A percentile compares a stretch with the other conserved stretches of the same genome.
Conservation (phyloP, 2,329 filamentous ascomycete genomes). For the Fusarium lyarnte region DNA sequence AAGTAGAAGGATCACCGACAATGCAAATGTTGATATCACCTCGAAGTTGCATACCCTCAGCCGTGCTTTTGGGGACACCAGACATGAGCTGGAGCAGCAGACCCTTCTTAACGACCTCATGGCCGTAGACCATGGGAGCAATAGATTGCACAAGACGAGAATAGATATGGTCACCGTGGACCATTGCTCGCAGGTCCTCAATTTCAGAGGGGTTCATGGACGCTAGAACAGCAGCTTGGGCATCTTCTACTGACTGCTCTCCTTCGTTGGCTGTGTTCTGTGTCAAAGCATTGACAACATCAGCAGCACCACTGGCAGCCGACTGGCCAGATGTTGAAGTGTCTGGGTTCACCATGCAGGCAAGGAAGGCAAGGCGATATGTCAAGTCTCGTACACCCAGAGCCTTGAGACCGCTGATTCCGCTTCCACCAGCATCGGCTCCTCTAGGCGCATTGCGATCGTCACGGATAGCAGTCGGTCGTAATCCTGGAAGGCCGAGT, state of each 20-base stretch:
- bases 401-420: slow-evolving; percentile 88
- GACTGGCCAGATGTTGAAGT: slow-evolving; percentile 81
- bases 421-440: slow-evolving; percentile 82
- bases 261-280: slow-evolving; percentile 68
- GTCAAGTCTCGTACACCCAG: slow-evolving; percentile 95
- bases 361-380: slow-evolving; percentile 94
- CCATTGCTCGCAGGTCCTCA: slow-evolving; percentile 89
- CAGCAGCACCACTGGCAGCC: slow-evolving; percentile 70
- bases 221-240: slow-evolving; percentile 85
- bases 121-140: slow-evolving; percentile 96
- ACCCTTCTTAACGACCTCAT: slow-evolving; percentile 98
- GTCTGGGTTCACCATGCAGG: slow-evolving; percentile 95
- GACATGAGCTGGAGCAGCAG: slow-evolving; percentile 93
- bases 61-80: slow-evolving; percentile 91
- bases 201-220: slow-evolving; percentile 90
- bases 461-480: slow-evolving; percentile 85
- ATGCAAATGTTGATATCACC: slow-evolving; percentile 99
- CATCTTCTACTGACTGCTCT: slow-evolving; percentile 79
- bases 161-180: slow-evolving; percentile 96
- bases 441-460: slow-evolving; percentile 77
- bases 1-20: slow-evolving; percentile 95
- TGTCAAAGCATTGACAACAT: slow-evolving; percentile 86
- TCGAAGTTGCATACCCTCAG: slow-evolving; percentile 94
- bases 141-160: slow-evolving; percentile 91
- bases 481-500: slow-evolving; percentile 85